These are phyloP conservation scores for Biscutella laevigata DNA, from an alignment of 441 rosid species.

Conservation along the genomic window DNA sequence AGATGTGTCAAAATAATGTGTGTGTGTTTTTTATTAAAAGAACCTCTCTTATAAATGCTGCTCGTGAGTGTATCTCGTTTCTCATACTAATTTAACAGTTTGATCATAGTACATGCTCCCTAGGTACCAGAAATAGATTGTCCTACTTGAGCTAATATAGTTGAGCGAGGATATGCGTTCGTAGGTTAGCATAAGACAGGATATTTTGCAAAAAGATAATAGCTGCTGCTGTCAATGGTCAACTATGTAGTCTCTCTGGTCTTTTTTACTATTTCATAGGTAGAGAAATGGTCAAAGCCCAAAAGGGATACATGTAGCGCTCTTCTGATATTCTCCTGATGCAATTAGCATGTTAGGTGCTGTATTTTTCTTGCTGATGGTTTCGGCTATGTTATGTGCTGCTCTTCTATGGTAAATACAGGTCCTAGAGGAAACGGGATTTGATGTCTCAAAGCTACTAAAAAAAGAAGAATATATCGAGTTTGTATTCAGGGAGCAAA, in stretches of 20 bases:
- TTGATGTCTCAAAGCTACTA: slow-evolving; percentile 73
- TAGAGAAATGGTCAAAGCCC: slow-evolving; percentile 6
- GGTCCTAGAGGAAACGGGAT: slow-evolving; percentile 94
- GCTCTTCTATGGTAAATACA: slow-evolving; percentile 27
- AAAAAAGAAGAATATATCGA: slow-evolving; percentile 79
- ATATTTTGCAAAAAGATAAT: background rate
- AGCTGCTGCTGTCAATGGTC: slow-evolving; percentile 12
- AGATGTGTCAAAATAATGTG: background rate
- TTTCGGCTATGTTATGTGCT: background rate
- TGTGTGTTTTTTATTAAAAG: background rate
- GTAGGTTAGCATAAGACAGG: slow-evolving; percentile 2
- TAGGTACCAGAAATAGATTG: background rate
- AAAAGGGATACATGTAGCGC: slow-evolving; percentile 1
- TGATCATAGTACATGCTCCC: background rate
- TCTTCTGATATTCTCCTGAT: background rate
- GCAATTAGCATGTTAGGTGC: background rate
- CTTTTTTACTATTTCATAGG: background rate
- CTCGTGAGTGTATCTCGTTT: background rate
- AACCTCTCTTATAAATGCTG: background rate
- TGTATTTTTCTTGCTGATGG: background rate
- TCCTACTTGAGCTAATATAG: background rate
- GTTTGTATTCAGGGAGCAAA: slow-evolving; percentile 80
- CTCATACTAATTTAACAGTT: background rate
- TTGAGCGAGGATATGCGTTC: slow-evolving; percentile 2
- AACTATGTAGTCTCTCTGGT: background rate